Evolutionary conservation across 306 rosid species (phyloP).

Genomic region (Begonia peltatifolia): DNA sequence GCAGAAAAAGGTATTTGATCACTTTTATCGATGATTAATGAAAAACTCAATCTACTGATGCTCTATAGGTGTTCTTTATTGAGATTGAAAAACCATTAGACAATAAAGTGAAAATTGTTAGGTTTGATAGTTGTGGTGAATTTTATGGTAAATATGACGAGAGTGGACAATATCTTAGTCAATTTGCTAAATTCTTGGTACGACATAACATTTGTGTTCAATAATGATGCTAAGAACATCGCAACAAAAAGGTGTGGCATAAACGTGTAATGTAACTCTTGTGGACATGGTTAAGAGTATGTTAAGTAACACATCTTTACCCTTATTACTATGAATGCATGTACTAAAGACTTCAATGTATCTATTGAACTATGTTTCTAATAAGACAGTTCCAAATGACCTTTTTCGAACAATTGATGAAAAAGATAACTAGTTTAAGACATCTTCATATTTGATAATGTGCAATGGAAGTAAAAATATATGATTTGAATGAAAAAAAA

Average conservation of each 20-base stretch:
- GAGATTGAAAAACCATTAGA: background rate
- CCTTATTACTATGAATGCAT: too few relatives aligned
- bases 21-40: background rate
- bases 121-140: background rate
- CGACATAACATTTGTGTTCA: background rate
- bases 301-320: too few relatives aligned
- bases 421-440: too few relatives aligned
- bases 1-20: too few relatives aligned
- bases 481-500: too few relatives aligned
- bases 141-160: background rate
- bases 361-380: too few relatives aligned
- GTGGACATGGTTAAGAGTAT: too few relatives aligned
- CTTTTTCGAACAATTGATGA: too few relatives aligned
- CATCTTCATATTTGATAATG: too few relatives aligned
- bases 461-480: too few relatives aligned
- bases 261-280: background rate
- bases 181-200: background rate
- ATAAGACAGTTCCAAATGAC: too few relatives aligned
- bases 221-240: background rate
- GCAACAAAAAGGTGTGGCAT: background rate
- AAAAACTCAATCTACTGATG: background rate
- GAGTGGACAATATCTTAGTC: background rate
- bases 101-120: background rate
- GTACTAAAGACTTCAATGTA: too few relatives aligned
- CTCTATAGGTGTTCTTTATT: background rate